These are phyloP conservation scores for Bacidia rubella DNA, from an alignment of 495 filamentous ascomycete genomes.

Conservation along the genomic window DNA sequence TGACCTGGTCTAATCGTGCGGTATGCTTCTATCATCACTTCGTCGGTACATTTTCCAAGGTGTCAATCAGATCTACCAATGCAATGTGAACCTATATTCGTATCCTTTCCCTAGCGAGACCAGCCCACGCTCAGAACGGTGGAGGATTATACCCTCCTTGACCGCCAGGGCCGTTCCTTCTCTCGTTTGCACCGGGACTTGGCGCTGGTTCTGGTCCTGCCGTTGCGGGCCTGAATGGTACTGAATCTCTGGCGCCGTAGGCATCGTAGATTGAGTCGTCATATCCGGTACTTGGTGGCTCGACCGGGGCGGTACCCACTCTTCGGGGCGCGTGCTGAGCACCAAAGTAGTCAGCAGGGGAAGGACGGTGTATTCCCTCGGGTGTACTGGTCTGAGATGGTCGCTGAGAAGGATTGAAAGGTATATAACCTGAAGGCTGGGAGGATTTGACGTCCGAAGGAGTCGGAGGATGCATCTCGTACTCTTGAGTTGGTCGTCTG, in stretches of 20 bases:
- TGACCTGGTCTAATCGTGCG: background rate
- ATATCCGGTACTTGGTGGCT: slow-evolving; percentile 2
- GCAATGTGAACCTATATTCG: background rate
- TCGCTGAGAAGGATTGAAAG: slow-evolving; percentile 19
- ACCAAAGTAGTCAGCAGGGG: slow-evolving; percentile 14
- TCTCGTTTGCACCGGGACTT: background rate
- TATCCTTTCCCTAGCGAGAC: background rate
- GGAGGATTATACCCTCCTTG: background rate
- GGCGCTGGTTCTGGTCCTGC: slow-evolving; percentile 6
- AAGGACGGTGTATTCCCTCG: slow-evolving; percentile 1
- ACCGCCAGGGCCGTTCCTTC: background rate
- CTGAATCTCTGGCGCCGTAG: slow-evolving; percentile 3
- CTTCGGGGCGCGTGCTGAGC: slow-evolving; percentile 5
- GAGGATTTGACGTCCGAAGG: slow-evolving; percentile 5
- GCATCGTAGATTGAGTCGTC: slow-evolving; percentile 1
- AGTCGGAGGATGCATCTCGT: slow-evolving; percentile 16
- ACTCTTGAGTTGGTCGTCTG: slow-evolving; percentile 13
- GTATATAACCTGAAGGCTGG: slow-evolving; percentile 19
- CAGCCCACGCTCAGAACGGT: background rate
- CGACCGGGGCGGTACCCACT: slow-evolving; percentile 15
- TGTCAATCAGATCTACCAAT: background rate
- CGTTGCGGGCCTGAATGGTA: slow-evolving; percentile 14
- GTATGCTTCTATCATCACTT: background rate
- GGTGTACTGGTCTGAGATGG: slow-evolving; percentile 5
- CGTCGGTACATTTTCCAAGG: background rate